phyloP scores from a whole-genome alignment of 2,329 filamentous ascomycete species.

The Fusarium torreyae region DNA sequence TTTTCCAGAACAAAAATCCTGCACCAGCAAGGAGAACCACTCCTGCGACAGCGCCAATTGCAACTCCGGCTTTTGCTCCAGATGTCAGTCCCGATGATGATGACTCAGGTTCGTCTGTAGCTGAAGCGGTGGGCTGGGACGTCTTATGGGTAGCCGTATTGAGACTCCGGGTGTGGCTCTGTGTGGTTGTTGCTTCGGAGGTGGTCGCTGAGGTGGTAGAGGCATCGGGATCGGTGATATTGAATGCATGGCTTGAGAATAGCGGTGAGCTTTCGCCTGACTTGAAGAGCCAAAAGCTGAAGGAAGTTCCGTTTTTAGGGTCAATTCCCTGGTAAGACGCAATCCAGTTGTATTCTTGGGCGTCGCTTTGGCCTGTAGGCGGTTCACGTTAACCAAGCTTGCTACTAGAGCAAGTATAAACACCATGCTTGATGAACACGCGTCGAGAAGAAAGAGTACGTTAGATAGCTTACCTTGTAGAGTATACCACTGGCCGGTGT shows the following conservation, averaged over 20 bases:
- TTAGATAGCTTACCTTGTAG: background rate
- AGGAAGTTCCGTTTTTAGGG: background rate
- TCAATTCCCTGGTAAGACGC: slow-evolving; percentile 20
- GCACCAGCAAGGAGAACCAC: background rate
- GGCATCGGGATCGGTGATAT: slow-evolving; percentile 15
- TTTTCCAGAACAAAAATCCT: slow-evolving; percentile 11
- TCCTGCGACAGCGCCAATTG: background rate
- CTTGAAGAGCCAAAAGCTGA: slow-evolving; percentile 21
- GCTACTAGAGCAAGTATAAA: accelerated
- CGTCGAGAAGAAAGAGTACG: background rate
- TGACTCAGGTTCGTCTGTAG: accelerated
- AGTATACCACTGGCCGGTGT: background rate
- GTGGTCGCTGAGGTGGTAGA: background rate
- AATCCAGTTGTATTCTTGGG: slow-evolving; percentile 15
- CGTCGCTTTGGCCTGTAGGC: slow-evolving; percentile 13
- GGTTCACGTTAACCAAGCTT: background rate
- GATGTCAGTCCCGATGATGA: background rate
- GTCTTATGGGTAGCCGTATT: background rate
- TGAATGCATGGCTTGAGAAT: slow-evolving; percentile 12
- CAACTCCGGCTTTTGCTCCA: background rate
- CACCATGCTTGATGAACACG: no score
- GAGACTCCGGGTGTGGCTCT: background rate
- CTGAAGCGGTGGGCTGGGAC: accelerated
- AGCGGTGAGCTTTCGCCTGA: background rate
- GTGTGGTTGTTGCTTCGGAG: background rate